A percentile compares a stretch with the other conserved stretches of the same genome.
Conservation (phyloP, 371 early-diverging fungal genomes). For the Rhizomucor miehei region DNA sequence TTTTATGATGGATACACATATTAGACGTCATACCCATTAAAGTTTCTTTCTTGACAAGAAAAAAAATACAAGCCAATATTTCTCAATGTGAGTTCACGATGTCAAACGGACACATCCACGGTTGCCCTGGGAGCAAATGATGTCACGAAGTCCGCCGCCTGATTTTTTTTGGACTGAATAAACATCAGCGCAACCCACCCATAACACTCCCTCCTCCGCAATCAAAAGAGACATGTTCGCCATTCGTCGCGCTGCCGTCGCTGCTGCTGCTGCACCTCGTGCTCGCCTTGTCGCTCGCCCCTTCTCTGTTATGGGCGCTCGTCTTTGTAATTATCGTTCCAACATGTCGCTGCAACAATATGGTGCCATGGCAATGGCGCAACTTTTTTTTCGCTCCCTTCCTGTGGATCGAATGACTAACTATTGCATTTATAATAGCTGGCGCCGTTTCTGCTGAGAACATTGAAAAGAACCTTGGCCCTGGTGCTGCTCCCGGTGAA, state of each 20-base stretch:
- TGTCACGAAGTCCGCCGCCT: too few species aligned
- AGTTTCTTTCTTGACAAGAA: too few species aligned
- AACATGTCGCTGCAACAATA: not conserved
- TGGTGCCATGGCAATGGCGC: not conserved
- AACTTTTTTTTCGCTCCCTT: not conserved
- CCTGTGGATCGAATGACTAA: not conserved
- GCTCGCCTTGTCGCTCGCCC: constrained; percentile 23
- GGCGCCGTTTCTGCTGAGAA: constrained; percentile 33
- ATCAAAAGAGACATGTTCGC: constrained; percentile 20
- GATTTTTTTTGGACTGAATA: too few species aligned
- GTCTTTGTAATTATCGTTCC: constrained; percentile 22
- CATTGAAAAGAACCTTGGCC: constrained; percentile 29
- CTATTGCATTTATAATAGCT: constrained; percentile 9
- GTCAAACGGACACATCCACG: too few species aligned
- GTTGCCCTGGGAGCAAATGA: too few species aligned
- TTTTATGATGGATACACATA: too few species aligned
- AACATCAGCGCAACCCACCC: too few species aligned
- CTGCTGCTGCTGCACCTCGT: constrained; percentile 19
- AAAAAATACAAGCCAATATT: too few species aligned
- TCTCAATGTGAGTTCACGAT: too few species aligned
- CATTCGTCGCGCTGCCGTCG: constrained; percentile 35
- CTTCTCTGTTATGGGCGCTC: constrained; percentile 31
- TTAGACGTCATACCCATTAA: too few species aligned
- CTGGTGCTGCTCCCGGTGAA: constrained; percentile 70
- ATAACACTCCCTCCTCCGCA: not conserved